Percentiles rank a stretch among this genome's conserved stretches.
Conservation (phyloP, 2,329 filamentous ascomycete genomes). For the Botrytis deweyae region DNA sequence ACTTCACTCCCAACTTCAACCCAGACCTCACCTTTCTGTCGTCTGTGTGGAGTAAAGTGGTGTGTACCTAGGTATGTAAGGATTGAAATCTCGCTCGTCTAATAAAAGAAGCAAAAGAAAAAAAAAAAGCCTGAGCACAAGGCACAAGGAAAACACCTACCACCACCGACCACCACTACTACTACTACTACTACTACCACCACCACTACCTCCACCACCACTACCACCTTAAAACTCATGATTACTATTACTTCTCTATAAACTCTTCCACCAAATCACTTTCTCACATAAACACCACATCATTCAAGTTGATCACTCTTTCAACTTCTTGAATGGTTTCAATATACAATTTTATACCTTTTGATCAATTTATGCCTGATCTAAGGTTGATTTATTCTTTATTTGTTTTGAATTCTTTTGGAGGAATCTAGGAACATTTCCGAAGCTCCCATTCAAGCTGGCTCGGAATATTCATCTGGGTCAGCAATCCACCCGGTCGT, state of each 20-base stretch:
- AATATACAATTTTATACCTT: neutral
- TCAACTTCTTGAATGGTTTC: constrained; percentile 21
- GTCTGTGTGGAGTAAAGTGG: neutral
- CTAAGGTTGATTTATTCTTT: neutral
- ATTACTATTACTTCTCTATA: neutral
- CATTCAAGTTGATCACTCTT: constrained; percentile 20
- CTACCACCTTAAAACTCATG: neutral
- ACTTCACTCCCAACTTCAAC: neutral
- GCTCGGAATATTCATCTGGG: constrained; percentile 40
- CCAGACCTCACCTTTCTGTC: neutral
- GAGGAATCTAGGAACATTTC: constrained; percentile 7
- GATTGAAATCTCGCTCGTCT: neutral
- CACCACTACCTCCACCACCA: neutral
- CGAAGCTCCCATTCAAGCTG: constrained; percentile 32
- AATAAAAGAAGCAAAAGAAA: neutral
- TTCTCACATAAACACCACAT: neutral
- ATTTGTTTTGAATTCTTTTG: neutral
- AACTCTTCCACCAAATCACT: neutral
- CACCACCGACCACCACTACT: neutral
- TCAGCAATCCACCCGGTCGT: constrained; percentile 35
- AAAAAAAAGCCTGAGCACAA: constrained; percentile 14
- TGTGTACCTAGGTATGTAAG: neutral
- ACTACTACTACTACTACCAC: neutral
- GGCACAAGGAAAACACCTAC: neutral
- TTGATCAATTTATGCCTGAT: constrained; percentile 12